Evolutionary conservation across 371 early-diverging fungal genomes (phyloP), one percentile per base, ranked within the genome.

Genomic region (Zopfochytrium polystomum): DNA sequence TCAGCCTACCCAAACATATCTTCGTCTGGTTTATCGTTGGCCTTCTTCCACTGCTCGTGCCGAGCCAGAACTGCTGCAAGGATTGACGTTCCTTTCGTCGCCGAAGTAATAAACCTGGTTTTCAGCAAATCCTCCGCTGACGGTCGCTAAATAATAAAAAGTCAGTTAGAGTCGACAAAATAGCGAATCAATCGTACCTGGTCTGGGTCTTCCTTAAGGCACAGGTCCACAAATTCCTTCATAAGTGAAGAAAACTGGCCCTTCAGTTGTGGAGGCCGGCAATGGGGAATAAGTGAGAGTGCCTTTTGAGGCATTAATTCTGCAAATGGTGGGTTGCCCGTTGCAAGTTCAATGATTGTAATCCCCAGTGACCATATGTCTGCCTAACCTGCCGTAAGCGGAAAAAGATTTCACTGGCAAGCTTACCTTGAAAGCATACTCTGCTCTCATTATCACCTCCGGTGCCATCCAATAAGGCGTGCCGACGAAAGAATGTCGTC

Each of bases 271-370:
- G 91, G 84, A 1, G 93, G 93, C 60, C 79, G 53, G 52, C 61
- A 73, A 50, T 60, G 67, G 6, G 95, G 93, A 54, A 96, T 94
- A 54, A 92, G 71, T 44, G 90, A 87, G 42, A 96, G 82, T 0
- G 96, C 96, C 43, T 87, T 80, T 81, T 92, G 87, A 4, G 95
- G 95, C 64, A 95, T 94, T 38, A 88, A 85, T 48, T 96, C 87
- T 1, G 95, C 90, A 55, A 91, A 86, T 0, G 98, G 98, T 4
- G 97, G 98, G 51, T 89, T 90, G 6, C 92, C 89, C 20, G 94
- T 94, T 55, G 95, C 96, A 89, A 96, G 72, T 88, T 97, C 98
- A 34, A 93, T 81, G 61, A 96, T 84, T 20, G 98, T 92, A 45
- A 97, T 81, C 5, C 98, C 96, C 32, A 97, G 84, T 1, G 80